phyloP scores from a whole-genome alignment of 1,284 basidiomycete species.

The Apiotrichum montevideense region DNA sequence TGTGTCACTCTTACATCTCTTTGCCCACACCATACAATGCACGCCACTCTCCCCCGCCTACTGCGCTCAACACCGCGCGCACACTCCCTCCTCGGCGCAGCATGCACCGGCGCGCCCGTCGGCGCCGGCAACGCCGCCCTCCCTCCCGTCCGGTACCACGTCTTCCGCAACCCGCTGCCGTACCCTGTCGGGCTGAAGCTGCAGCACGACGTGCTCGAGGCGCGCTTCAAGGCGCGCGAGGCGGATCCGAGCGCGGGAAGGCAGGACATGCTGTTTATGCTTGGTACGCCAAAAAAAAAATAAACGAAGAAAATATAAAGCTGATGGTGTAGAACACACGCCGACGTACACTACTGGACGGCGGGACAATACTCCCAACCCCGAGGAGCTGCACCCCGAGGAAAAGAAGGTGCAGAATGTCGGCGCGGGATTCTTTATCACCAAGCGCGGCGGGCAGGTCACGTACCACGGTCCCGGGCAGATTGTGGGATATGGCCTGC shows the following conservation, averaged over 20 bases:
- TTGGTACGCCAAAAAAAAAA: slow-evolving; percentile 34
- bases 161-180: slow-evolving; percentile 65
- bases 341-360: slow-evolving; percentile 93
- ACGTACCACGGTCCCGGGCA: slow-evolving; percentile 99
- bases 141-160: slow-evolving; percentile 66
- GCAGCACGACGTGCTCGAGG: slow-evolving; percentile 62
- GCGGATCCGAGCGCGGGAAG: slow-evolving; percentile 29
- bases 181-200: slow-evolving; percentile 64
- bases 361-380: slow-evolving; percentile 56
- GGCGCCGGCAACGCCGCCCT: slow-evolving; percentile 8
- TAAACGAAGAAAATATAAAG: too few relatives aligned
- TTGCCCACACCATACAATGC: slow-evolving; percentile 1
- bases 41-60: slow-evolving; percentile 2
- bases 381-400: slow-evolving; percentile 59
- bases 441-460: slow-evolving; percentile 82
- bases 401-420: slow-evolving; percentile 61
- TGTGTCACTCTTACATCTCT: too few relatives aligned
- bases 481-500: slow-evolving; percentile 87
- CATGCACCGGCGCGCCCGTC: slow-evolving; percentile 6
- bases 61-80: background rate
- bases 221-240: slow-evolving; percentile 51
- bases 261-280: slow-evolving; percentile 51
- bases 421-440: slow-evolving; percentile 80
- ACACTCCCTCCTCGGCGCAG: slow-evolving; percentile 1
- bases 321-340: slow-evolving; percentile 58